These are phyloP conservation scores for Mariannaea sp. DNA, from an alignment of 2,329 filamentous ascomycete species.

Conservation along the genomic window DNA sequence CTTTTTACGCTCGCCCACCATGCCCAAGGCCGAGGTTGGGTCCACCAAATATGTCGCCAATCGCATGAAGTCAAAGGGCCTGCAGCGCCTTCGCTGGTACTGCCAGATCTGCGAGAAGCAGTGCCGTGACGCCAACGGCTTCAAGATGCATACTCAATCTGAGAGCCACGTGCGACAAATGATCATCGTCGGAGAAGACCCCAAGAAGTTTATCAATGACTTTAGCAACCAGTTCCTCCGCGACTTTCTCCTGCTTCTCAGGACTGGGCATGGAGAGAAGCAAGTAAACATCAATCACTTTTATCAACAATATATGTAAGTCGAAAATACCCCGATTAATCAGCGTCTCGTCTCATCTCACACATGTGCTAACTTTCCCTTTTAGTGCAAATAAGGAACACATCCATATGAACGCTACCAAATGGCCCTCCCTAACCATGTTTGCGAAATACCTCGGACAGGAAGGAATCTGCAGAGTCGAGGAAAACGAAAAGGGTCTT, in stretches of 20 bases:
- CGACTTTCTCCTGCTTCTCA: conserved; percentile 77
- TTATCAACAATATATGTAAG: conserved; percentile 84
- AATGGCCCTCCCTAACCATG: conserved; percentile 86
- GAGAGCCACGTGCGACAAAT: conserved; percentile 92
- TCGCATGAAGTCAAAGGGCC: conserved; percentile 81
- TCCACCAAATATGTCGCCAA: conserved; percentile 90
- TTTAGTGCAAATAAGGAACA: conserved; percentile 76
- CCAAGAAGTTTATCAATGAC: conserved; percentile 80
- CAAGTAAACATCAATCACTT: conserved; percentile 87
- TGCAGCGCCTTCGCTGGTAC: conserved; percentile 87
- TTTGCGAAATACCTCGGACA: conserved; percentile 86
- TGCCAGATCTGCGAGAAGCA: conserved; percentile 76
- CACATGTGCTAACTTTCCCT: background rate
- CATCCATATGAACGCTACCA: conserved; percentile 91
- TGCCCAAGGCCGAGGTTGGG: conserved; percentile 92
- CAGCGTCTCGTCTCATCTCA: background rate
- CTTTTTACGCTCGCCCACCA: conserved; percentile 51
- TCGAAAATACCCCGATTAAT: background rate
- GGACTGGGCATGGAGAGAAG: conserved; percentile 89
- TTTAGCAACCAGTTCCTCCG: conserved; percentile 81
- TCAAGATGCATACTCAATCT: conserved; percentile 84
- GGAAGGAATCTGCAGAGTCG: conserved; percentile 86
- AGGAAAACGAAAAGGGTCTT: conserved; percentile 85
- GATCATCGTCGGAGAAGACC: conserved; percentile 82
- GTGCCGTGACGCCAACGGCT: conserved; percentile 82